Conservation (phyloP, 345 rosid genomes). For the Barbarea vulgaris region DNA sequence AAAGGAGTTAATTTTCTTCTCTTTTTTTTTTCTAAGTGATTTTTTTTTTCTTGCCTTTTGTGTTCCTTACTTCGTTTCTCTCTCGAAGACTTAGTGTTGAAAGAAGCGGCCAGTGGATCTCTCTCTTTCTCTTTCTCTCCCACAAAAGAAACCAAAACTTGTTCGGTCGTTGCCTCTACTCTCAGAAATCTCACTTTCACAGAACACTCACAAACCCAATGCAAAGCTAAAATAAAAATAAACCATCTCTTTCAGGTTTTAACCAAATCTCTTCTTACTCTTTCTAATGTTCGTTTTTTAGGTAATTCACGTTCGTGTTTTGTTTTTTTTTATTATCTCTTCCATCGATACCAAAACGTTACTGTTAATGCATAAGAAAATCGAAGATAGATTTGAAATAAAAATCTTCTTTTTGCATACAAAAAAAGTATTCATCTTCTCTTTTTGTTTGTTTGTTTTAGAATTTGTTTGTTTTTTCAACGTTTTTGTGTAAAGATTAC, state of each 20-base stretch:
- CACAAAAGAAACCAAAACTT: conserved; percentile 3
- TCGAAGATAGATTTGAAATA: conserved; percentile 17
- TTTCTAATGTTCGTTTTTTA: background rate
- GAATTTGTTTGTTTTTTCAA: conserved; percentile 36
- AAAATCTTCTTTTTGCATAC: conserved; percentile 29
- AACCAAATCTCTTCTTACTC: background rate
- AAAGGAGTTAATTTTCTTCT: background rate
- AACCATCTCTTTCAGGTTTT: background rate
- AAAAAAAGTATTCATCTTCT: conserved; percentile 43
- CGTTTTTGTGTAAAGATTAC: conserved; percentile 37
- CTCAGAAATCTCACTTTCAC: conserved; percentile 15
- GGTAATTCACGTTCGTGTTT: conserved; percentile 21
- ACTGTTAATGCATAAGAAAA: conserved; percentile 18
- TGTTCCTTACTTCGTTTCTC: background rate
- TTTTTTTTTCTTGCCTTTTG: background rate
- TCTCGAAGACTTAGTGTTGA: conserved; percentile 22
- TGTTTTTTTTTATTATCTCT: too few relatives aligned
- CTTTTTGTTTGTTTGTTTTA: too few relatives aligned
- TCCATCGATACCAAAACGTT: conserved; percentile 20
- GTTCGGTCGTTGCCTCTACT: conserved; percentile 24
- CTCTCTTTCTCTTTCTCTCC: background rate
- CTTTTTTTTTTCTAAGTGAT: background rate
- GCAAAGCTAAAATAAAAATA: background rate
- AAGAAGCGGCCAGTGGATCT: conserved; percentile 37
- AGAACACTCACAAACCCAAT: background rate